Conservation (phyloP, 345 rosid genomes). For the Excoecaria cochinchinensis region DNA sequence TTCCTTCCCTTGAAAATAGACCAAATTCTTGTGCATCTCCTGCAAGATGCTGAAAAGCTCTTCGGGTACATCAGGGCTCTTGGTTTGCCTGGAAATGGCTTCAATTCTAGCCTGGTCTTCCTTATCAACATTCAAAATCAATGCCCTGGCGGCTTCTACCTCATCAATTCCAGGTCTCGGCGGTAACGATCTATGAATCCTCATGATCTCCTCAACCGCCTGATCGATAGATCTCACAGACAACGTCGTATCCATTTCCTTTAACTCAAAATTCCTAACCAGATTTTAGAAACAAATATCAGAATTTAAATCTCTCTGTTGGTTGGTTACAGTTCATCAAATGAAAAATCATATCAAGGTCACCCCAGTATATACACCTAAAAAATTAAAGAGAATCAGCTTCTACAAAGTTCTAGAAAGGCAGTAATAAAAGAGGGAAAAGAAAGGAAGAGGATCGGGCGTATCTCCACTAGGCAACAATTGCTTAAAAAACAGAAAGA, state of each 20-base stretch:
- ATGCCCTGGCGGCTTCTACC: constrained; percentile 61
- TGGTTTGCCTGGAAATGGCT: constrained; percentile 51
- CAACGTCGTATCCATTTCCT: constrained; percentile 38
- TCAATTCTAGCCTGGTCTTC: constrained; percentile 68
- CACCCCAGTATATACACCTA: not conserved
- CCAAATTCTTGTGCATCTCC: constrained; percentile 69
- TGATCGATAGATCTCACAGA: constrained; percentile 44
- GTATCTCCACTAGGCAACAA: not conserved
- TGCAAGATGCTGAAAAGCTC: constrained; percentile 65
- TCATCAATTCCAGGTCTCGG: constrained; percentile 73
- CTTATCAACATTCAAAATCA: constrained; percentile 69
- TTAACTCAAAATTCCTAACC: not conserved
- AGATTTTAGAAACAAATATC: not conserved
- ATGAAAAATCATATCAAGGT: not conserved
- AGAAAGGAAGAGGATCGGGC: not conserved
- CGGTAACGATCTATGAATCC: constrained; percentile 77
- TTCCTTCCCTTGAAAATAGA: constrained; percentile 60
- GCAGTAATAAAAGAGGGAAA: not conserved
- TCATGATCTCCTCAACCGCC: constrained; percentile 83
- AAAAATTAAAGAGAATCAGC: not conserved
- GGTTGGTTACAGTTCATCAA: not conserved
- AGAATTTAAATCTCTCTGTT: too few species aligned
- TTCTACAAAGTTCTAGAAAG: not conserved
- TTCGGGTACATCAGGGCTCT: constrained; percentile 53
- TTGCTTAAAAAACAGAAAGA: not conserved